These are phyloP conservation scores for Dipteronia sinensis DNA, from an alignment of 345 rosid genomes.

Conservation along the genomic window DNA sequence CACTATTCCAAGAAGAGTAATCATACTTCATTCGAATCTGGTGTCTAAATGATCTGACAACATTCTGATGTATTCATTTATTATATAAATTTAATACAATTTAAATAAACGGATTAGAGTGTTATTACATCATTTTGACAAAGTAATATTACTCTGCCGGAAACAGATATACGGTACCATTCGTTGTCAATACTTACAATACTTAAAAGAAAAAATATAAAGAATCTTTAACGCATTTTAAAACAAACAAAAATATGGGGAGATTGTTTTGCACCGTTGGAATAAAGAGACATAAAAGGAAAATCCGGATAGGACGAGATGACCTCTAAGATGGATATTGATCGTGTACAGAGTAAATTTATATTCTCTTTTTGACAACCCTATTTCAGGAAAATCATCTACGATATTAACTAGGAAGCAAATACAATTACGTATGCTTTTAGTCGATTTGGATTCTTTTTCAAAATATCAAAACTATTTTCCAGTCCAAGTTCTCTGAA, in stretches of 20 bases:
- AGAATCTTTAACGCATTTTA: background rate
- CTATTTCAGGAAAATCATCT: background rate
- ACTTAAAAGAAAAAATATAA: no score
- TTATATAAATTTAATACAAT: no score
- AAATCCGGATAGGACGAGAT: background rate
- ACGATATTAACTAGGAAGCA: background rate
- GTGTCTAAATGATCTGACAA: no score
- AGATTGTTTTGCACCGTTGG: constrained; percentile 2
- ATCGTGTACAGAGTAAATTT: background rate
- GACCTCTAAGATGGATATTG: background rate
- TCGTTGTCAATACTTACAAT: no score
- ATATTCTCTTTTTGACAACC: background rate
- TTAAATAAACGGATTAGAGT: no score
- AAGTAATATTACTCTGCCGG: no score
- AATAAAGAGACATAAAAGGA: background rate
- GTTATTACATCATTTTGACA: no score
- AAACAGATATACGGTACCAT: no score
- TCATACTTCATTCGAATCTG: no score
- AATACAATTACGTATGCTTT: background rate
- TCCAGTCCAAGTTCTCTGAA: background rate
- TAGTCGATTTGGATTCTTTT: background rate
- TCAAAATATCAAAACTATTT: background rate
- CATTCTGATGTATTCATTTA: no score
- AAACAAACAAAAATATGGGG: no score
- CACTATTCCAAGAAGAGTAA: no score